These are phyloP conservation scores for Yamadazyma akitaensis DNA, from an alignment of 805 yeast species.

Conservation along the genomic window DNA sequence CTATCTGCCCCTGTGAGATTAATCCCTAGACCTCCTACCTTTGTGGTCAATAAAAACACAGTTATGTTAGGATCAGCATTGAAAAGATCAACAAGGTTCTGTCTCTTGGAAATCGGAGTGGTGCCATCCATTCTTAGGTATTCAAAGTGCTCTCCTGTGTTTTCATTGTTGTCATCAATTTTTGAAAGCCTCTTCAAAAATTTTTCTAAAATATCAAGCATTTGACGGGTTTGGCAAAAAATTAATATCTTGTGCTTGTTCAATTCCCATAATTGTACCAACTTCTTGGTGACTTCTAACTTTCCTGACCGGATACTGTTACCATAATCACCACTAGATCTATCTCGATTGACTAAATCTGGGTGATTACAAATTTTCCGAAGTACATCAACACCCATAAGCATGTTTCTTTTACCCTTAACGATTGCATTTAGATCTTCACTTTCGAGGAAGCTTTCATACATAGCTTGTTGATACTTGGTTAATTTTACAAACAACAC, in stretches of 20 bases:
- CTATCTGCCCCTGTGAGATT: constrained; percentile 93
- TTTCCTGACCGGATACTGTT: constrained; percentile 74
- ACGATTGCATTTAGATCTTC: constrained; percentile 71
- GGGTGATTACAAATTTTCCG: constrained; percentile 97
- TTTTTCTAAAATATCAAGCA: constrained; percentile 81
- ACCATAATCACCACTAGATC: constrained; percentile 43
- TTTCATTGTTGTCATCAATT: constrained; percentile 15
- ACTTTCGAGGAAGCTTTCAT: constrained; percentile 70
- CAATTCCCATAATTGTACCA: constrained; percentile 69
- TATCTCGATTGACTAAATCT: constrained; percentile 50
- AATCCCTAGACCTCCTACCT: constrained; percentile 95
- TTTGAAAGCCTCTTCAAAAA: constrained; percentile 47
- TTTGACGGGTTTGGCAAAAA: constrained; percentile 92
- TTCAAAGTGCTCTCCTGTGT: constrained; percentile 23
- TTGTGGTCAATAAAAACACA: constrained; percentile 82
- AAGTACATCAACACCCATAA: constrained; percentile 85
- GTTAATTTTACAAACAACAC: constrained; percentile 90
- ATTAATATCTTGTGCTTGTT: constrained; percentile 77
- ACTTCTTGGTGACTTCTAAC: constrained; percentile 78
- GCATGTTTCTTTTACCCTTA: constrained; percentile 73
- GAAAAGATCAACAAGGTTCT: constrained; percentile 74
- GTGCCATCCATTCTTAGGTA: constrained; percentile 93
- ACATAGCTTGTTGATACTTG: constrained; percentile 65
- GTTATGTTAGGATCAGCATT: constrained; percentile 56
- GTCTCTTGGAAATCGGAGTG: constrained; percentile 76